A percentile compares a stretch with the other conserved stretches of the same genome.
Evolutionary conservation across 2,329 filamentous ascomycete genomes (phyloP).

Genomic region (Cytospora leucostoma): DNA sequence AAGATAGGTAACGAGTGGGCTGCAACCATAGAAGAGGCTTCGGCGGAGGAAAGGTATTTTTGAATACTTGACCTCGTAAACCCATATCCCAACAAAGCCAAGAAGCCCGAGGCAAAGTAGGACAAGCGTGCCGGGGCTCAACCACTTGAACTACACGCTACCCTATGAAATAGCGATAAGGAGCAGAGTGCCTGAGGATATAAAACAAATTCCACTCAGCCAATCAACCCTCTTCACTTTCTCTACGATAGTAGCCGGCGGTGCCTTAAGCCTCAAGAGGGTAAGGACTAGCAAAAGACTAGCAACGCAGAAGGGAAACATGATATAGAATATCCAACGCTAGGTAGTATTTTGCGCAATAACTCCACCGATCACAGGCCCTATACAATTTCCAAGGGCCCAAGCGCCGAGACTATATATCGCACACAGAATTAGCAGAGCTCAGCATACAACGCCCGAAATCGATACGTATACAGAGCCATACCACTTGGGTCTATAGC

Average conservation of each 20-base stretch:
- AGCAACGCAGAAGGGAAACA: too few relatives aligned
- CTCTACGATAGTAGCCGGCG: too few relatives aligned
- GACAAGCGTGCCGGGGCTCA: constrained; percentile 1
- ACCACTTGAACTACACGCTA: constrained; percentile 11
- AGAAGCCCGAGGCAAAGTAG: constrained; percentile 3
- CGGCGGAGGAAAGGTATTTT: constrained; percentile 7
- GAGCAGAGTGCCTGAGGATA: constrained; percentile 3
- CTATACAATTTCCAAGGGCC: constrained; percentile 4
- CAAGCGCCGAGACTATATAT: neutral
- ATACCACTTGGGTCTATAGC: constrained; percentile 7
- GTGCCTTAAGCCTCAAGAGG: too few relatives aligned
- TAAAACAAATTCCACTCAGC: constrained; percentile 8
- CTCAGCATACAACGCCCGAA: too few relatives aligned
- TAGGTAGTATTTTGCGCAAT: constrained; percentile 1
- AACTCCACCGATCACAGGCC: neutral
- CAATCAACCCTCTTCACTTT: constrained; percentile 6
- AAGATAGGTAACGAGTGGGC: constrained; percentile 1
- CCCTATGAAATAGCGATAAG: constrained; percentile 18
- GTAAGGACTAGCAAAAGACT: too few relatives aligned
- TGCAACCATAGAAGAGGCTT: constrained; percentile 1
- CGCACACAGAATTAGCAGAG: too few relatives aligned
- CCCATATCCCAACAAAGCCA: neutral
- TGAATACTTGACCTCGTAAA: constrained; percentile 1
- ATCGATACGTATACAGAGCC: constrained; percentile 2
- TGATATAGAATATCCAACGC: neutral